Evolutionary conservation across 306 rosid genomes (phyloP).

Genomic region (Prosopis cineraria): DNA sequence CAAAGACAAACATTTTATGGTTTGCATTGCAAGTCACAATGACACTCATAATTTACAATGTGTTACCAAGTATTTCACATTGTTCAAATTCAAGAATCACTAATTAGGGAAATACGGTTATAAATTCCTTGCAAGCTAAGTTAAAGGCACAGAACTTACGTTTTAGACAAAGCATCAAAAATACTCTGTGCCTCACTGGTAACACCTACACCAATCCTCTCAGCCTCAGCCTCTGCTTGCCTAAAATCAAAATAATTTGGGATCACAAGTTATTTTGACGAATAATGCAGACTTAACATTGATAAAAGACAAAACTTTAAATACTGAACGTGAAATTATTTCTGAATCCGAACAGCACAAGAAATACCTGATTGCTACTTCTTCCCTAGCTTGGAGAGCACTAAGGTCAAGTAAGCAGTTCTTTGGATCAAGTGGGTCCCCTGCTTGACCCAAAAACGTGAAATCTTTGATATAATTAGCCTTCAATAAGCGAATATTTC

Average conservation of each 20-base stretch:
- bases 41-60: neutral
- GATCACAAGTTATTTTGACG: neutral
- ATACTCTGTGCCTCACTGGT: constrained; percentile 69
- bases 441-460: constrained; percentile 47
- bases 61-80: neutral
- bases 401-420: constrained; percentile 58
- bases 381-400: constrained; percentile 61
- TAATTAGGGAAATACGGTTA: neutral
- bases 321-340: neutral
- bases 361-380: constrained; percentile 56
- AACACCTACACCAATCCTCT: constrained; percentile 75
- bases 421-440: constrained; percentile 62
- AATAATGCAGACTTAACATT: neutral
- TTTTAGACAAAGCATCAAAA: constrained; percentile 71
- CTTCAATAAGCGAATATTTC: constrained; percentile 78
- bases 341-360: neutral
- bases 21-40: neutral
- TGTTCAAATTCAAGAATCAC: neutral
- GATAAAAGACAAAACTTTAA: neutral
- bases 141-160: constrained; percentile 46
- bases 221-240: constrained; percentile 66
- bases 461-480: constrained; percentile 75
- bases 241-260: constrained; percentile 35
- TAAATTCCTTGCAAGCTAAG: neutral
- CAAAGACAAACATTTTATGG: neutral